Evolutionary conservation across 331 rosid species (phyloP).

Genomic region (Ulmus americana): DNA sequence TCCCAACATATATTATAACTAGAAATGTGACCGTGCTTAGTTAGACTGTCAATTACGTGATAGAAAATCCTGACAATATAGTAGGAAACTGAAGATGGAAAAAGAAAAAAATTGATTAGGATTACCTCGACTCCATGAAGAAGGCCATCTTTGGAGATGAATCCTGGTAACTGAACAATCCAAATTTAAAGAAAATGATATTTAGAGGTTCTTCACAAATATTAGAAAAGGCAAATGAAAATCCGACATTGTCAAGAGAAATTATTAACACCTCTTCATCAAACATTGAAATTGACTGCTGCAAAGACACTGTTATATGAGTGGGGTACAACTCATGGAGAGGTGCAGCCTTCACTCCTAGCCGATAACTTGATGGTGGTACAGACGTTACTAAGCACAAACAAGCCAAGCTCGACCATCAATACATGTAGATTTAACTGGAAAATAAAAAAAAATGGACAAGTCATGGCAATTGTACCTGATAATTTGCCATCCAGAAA

Average conservation of each 20-base stretch:
- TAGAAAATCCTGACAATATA: not conserved
- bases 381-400: conserved; percentile 49
- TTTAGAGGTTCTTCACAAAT: conserved; percentile 2
- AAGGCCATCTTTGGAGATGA: conserved; percentile 75
- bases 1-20: not conserved
- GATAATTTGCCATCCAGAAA: conserved; percentile 63
- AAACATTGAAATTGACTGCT: conserved; percentile 57
- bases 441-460: conserved; percentile 4
- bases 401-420: conserved; percentile 21
- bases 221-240: conserved; percentile 1
- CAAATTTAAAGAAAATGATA: conserved; percentile 20
- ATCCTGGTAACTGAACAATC: conserved; percentile 75
- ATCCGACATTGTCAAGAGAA: not conserved
- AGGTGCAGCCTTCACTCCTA: conserved; percentile 83
- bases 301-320: conserved; percentile 68
- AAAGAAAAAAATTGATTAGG: not conserved
- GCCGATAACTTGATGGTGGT: conserved; percentile 86
- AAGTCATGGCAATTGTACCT: conserved; percentile 35
- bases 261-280: conserved; percentile 62
- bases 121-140: conserved; percentile 98
- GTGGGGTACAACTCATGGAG: conserved; percentile 69
- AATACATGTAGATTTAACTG: conserved; percentile 15
- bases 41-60: not conserved
- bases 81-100: not conserved
- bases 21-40: not conserved